A percentile compares a stretch with the other conserved stretches of the same genome.
Evolutionary conservation across 176 grass and related monocot genomes (phyloP).

Genomic region (Themeda triandra): DNA sequence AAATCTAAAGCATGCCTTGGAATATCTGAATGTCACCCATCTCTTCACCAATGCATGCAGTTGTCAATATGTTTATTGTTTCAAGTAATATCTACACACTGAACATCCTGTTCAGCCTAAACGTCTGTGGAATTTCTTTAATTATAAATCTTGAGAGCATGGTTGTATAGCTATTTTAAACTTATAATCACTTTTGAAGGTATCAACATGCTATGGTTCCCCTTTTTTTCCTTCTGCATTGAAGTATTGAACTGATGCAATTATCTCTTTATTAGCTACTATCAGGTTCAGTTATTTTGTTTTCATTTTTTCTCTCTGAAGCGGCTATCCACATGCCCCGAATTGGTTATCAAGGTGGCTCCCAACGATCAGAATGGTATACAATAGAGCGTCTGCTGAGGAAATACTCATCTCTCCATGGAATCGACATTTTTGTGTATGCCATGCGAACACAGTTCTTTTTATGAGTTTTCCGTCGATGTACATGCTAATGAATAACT

Average conservation of each 20-base stretch:
- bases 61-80: background rate
- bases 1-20: slow-evolving; percentile 8
- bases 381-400: slow-evolving; percentile 82
- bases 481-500: slow-evolving; percentile 11
- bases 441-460: background rate
- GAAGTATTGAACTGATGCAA: background rate
- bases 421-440: slow-evolving; percentile 86
- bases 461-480: slow-evolving; percentile 16
- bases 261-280: slow-evolving; percentile 16
- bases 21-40: background rate
- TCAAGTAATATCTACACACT: background rate
- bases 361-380: slow-evolving; percentile 88
- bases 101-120: background rate
- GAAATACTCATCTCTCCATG: slow-evolving; percentile 74
- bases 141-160: background rate
- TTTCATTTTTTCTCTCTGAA: slow-evolving; percentile 31
- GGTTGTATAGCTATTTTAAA: background rate
- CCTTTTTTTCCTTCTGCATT: background rate
- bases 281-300: background rate
- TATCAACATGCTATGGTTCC: background rate
- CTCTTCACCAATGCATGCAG: background rate
- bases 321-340: slow-evolving; percentile 91
- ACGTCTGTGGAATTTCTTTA: background rate
- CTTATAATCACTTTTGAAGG: background rate
- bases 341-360: slow-evolving; percentile 77